Evolutionary conservation across 192 early-diverging fungal genomes (phyloP).

Genomic region (Blastocladiella britannica): DNA sequence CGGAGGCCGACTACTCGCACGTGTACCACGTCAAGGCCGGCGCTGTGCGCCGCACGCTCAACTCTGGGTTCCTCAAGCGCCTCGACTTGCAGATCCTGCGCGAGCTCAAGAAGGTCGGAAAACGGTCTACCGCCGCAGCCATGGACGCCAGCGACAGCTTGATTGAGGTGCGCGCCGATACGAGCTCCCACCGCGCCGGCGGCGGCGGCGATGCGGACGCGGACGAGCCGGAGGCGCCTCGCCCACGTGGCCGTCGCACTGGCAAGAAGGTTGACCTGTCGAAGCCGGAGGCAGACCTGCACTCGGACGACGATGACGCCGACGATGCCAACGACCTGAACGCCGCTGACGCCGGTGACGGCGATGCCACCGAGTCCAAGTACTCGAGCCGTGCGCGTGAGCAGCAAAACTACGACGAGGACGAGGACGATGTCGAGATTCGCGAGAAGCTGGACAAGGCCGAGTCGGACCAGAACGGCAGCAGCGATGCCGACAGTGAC

Average conservation of each 20-base stretch:
- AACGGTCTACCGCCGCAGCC: constrained; percentile 9
- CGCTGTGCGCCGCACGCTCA: constrained; percentile 54
- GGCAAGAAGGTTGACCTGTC: too few relatives aligned
- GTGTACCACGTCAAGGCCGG: constrained; percentile 49
- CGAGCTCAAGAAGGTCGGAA: constrained; percentile 40
- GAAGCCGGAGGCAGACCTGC: constrained; percentile 11
- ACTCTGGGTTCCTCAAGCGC: constrained; percentile 42
- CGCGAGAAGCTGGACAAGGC: constrained; percentile 15
- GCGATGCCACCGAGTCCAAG: constrained; percentile 51
- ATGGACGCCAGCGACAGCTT: too few relatives aligned
- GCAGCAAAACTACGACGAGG: constrained; percentile 53
- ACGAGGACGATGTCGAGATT: constrained; percentile 64
- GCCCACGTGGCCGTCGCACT: too few relatives aligned
- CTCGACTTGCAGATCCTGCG: constrained; percentile 57
- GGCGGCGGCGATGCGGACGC: constrained; percentile 11
- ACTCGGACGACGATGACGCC: constrained; percentile 12
- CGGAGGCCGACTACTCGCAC: constrained; percentile 43
- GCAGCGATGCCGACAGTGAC: constrained; percentile 19
- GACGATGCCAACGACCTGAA: constrained; percentile 16
- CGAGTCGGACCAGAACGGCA: constrained; percentile 20
- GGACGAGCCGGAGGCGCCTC: constrained; percentile 3
- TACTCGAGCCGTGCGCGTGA: constrained; percentile 34
- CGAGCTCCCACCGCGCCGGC: not conserved
- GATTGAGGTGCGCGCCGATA: constrained; percentile 1
- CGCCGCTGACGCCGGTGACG: constrained; percentile 40